Conservation (phyloP, 176 grass and related monocot genomes). For the Oryza glumipatula region DNA sequence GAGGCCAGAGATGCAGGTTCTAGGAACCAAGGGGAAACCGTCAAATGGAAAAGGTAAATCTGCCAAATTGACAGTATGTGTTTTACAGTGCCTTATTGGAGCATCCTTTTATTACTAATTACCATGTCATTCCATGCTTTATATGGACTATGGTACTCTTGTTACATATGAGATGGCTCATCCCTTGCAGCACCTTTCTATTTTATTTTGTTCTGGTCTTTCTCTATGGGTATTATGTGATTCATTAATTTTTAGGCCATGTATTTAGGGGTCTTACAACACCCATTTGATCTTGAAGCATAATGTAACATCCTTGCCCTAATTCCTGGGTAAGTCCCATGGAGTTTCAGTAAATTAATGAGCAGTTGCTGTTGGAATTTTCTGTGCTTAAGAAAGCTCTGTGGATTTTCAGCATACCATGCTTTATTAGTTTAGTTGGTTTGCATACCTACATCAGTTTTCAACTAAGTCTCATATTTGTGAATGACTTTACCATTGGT, state of each 20-base stretch:
- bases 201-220: slow-evolving; percentile 16
- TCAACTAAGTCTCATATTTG: slow-evolving; percentile 12
- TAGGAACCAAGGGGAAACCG: slow-evolving; percentile 40
- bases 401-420: slow-evolving; percentile 5
- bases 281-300: not conserved
- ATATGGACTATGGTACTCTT: slow-evolving; percentile 10
- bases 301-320: not conserved
- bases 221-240: slow-evolving; percentile 1
- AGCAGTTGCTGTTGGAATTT: not conserved
- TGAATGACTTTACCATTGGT: slow-evolving; percentile 3
- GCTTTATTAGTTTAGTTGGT: not conserved
- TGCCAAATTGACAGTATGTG: not conserved
- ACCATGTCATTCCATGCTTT: not conserved
- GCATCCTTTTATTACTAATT: slow-evolving; percentile 20
- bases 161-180: slow-evolving; percentile 10
- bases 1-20: slow-evolving; percentile 60
- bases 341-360: not conserved
- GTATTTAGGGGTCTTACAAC: not conserved
- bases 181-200: slow-evolving; percentile 6
- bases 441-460: slow-evolving; percentile 3
- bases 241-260: not conserved
- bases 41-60: slow-evolving; percentile 73
- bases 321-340: not conserved
- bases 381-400: not conserved
- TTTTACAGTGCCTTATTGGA: slow-evolving; percentile 1